These are phyloP conservation scores for Cubamyces lactineus DNA, from an alignment of 768 basidiomycete species.

Conservation along the genomic window DNA sequence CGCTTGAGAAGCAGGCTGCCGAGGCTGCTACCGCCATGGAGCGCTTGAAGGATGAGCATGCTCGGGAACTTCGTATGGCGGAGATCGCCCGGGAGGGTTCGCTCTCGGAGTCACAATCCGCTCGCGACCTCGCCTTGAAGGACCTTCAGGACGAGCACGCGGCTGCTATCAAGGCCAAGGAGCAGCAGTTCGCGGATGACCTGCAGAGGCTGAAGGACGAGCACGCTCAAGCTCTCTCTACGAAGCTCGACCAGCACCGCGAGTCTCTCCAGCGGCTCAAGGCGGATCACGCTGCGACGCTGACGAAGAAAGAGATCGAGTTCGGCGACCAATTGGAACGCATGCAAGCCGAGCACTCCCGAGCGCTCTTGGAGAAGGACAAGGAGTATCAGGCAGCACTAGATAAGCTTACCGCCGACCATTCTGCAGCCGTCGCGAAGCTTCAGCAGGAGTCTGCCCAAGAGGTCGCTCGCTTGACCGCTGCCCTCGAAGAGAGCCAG, in stretches of 20 bases:
- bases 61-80: conserved; percentile 67
- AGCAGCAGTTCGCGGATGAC: conserved; percentile 65
- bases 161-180: conserved; percentile 66
- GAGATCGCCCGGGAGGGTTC: conserved; percentile 78
- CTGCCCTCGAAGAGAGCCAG: conserved; percentile 47
- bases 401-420: conserved; percentile 61
- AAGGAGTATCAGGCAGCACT: conserved; percentile 59
- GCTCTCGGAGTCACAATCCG: conserved; percentile 72
- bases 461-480: conserved; percentile 53
- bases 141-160: conserved; percentile 75
- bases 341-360: conserved; percentile 61
- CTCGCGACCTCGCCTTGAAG: conserved; percentile 61
- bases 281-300: conserved; percentile 58
- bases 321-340: conserved; percentile 62
- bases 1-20: conserved; percentile 60
- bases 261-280: conserved; percentile 61
- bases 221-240: conserved; percentile 54
- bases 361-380: conserved; percentile 54
- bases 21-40: conserved; percentile 68
- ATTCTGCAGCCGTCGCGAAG: conserved; percentile 54
- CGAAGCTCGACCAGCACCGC: conserved; percentile 64
- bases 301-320: conserved; percentile 65
- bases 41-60: conserved; percentile 76
- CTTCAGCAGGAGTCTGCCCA: conserved; percentile 57
- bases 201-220: conserved; percentile 66